phyloP scores from a whole-genome alignment of 2,329 filamentous ascomycete species.

The Phialophora chinensis region DNA sequence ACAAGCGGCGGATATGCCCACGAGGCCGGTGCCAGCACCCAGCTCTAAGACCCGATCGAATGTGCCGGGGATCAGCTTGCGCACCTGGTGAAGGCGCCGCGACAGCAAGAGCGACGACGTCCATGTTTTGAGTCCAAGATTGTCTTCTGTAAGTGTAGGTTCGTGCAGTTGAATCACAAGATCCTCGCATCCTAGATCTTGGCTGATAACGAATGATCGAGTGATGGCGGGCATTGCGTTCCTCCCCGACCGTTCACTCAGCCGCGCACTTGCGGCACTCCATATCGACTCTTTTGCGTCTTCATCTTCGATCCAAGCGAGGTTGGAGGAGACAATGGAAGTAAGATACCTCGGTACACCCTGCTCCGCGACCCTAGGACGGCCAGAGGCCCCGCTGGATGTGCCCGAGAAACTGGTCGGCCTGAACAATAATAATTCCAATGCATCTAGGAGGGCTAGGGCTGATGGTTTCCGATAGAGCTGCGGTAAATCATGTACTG shows the following conservation, averaged over 20 bases:
- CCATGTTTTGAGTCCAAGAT: constrained; percentile 94
- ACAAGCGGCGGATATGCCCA: constrained; percentile 82
- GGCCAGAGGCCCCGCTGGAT: constrained; percentile 40
- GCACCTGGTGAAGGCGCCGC: constrained; percentile 63
- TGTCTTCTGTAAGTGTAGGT: constrained; percentile 84
- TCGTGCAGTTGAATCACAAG: constrained; percentile 79
- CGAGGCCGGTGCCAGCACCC: constrained; percentile 87
- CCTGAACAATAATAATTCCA: constrained; percentile 69
- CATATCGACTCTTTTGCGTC: constrained; percentile 60
- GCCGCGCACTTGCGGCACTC: constrained; percentile 76
- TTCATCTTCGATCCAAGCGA: constrained; percentile 54
- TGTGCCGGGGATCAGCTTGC: constrained; percentile 26
- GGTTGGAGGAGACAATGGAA: constrained; percentile 52
- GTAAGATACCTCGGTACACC: constrained; percentile 56
- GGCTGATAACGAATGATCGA: constrained; percentile 62
- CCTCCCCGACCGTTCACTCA: constrained; percentile 86
- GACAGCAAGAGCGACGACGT: constrained; percentile 86
- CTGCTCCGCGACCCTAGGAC: constrained; percentile 46
- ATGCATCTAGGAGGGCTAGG: constrained; percentile 65
- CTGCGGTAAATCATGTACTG: constrained; percentile 77
- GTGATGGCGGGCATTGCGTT: constrained; percentile 69
- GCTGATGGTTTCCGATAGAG: constrained; percentile 77
- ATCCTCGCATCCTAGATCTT: constrained; percentile 38
- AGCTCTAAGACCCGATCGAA: constrained; percentile 69
- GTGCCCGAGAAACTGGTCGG: constrained; percentile 57